Conservation (phyloP, 495 filamentous ascomycete genomes). For the Paragyromitra xinjiangensis region DNA sequence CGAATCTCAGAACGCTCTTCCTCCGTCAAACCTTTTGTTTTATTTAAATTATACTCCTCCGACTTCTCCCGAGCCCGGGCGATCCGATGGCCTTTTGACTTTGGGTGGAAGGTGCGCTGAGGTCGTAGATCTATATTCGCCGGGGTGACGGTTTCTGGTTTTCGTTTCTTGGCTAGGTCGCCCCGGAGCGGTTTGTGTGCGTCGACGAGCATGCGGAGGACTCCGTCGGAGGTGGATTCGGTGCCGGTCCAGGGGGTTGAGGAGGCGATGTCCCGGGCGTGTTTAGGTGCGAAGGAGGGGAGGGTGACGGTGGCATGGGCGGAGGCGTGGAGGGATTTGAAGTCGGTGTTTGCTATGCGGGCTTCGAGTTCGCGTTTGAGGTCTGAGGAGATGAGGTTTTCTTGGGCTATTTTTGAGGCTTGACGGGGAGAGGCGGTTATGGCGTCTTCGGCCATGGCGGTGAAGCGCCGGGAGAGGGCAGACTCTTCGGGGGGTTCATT, state of each 20-base stretch:
- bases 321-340: slow-evolving; percentile 72
- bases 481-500: slow-evolving; percentile 33
- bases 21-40: slow-evolving; percentile 68
- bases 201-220: slow-evolving; percentile 89
- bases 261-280: slow-evolving; percentile 75
- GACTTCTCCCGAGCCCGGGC: slow-evolving; percentile 82
- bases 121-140: slow-evolving; percentile 69
- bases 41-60: slow-evolving; percentile 72
- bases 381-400: slow-evolving; percentile 88
- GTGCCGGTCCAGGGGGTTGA: slow-evolving; percentile 80
- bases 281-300: slow-evolving; percentile 72
- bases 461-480: slow-evolving; percentile 55
- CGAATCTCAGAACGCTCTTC: slow-evolving; percentile 74
- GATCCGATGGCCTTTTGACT: slow-evolving; percentile 63
- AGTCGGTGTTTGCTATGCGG: slow-evolving; percentile 74
- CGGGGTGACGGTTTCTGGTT: not conserved
- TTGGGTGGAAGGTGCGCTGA: slow-evolving; percentile 58
- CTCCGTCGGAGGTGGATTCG: slow-evolving; percentile 76
- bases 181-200: slow-evolving; percentile 74
- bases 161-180: slow-evolving; percentile 60
- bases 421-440: slow-evolving; percentile 45
- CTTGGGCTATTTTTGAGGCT: slow-evolving; percentile 68
- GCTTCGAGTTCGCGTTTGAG: slow-evolving; percentile 78
- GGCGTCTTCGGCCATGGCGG: slow-evolving; percentile 52
- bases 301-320: slow-evolving; percentile 74